These are phyloP conservation scores for Fusarium redolens DNA, from an alignment of 2,329 filamentous ascomycete species.

Conservation along the genomic window DNA sequence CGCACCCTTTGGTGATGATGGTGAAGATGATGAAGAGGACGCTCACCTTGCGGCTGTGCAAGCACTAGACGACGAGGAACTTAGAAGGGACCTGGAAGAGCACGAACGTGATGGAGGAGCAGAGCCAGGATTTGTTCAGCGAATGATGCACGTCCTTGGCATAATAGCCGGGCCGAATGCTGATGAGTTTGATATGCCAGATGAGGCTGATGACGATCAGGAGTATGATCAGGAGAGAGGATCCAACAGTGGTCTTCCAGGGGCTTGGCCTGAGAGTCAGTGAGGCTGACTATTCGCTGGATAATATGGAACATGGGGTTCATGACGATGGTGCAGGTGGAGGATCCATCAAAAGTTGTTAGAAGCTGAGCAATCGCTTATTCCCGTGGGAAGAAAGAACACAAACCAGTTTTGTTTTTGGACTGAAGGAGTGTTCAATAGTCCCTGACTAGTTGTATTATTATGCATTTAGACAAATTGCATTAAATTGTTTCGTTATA, in stretches of 20 bases:
- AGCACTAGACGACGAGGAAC: slow-evolving; percentile 48
- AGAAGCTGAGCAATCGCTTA: slow-evolving; percentile 15
- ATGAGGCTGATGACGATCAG: slow-evolving; percentile 24
- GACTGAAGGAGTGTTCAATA: background rate
- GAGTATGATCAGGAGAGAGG: slow-evolving; percentile 8
- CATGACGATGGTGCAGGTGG: background rate
- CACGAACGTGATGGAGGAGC: slow-evolving; percentile 41
- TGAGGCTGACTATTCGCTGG: slow-evolving; percentile 13
- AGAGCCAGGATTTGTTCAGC: slow-evolving; percentile 40
- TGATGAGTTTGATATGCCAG: slow-evolving; percentile 6
- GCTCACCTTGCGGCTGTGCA: slow-evolving; percentile 35
- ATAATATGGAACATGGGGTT: slow-evolving; percentile 1
- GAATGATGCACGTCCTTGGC: slow-evolving; percentile 28
- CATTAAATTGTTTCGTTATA: background rate
- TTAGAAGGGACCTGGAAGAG: slow-evolving; percentile 48
- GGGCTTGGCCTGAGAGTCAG: slow-evolving; percentile 51
- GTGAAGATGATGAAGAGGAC: slow-evolving; percentile 44
- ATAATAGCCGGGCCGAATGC: slow-evolving; percentile 30
- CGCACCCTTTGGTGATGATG: slow-evolving; percentile 14
- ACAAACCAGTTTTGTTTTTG: background rate
- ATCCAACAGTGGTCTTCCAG: slow-evolving; percentile 41
- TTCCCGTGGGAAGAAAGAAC: slow-evolving; percentile 13
- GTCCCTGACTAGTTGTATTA: background rate
- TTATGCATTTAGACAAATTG: background rate
- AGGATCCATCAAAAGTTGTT: slow-evolving; percentile 14